phyloP scores from a whole-genome alignment of 2,329 filamentous ascomycete species.

The Colletotrichum chrysophilum region DNA sequence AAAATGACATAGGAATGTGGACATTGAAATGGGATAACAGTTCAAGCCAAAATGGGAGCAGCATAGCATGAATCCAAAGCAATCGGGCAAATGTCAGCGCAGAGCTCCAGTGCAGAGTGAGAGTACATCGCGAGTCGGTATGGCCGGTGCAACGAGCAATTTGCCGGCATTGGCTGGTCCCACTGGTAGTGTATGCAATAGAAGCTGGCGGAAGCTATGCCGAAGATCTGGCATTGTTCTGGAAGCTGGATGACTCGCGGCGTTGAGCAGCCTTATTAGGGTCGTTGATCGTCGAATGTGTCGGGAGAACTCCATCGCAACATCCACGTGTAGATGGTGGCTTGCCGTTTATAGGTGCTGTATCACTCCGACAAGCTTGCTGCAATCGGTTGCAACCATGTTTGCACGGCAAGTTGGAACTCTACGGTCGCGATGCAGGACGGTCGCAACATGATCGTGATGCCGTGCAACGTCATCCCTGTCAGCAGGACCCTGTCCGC shows the following conservation, averaged over 20 bases:
- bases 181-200: not conserved
- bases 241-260: not conserved
- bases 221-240: not conserved
- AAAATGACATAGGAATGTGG: not conserved
- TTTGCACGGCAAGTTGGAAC: not conserved
- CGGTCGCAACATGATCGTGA: not conserved
- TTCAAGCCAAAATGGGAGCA: not conserved
- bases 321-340: not conserved
- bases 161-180: not conserved
- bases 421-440: not conserved
- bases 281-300: not conserved
- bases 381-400: not conserved
- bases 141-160: not conserved
- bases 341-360: not conserved
- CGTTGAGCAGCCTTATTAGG: not conserved
- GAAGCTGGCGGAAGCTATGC: not conserved
- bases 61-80: not conserved
- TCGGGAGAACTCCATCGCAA: not conserved
- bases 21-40: not conserved
- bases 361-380: not conserved
- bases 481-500: constrained; percentile 13
- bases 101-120: not conserved
- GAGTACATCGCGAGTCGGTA: not conserved
- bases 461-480: constrained; percentile 13
- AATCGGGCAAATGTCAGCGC: not conserved